Percentiles rank a stretch among this genome's conserved stretches.
phyloP scores from a whole-genome alignment of 2,329 filamentous ascomycete species.

The Ophiosphaerella herpotricha region DNA sequence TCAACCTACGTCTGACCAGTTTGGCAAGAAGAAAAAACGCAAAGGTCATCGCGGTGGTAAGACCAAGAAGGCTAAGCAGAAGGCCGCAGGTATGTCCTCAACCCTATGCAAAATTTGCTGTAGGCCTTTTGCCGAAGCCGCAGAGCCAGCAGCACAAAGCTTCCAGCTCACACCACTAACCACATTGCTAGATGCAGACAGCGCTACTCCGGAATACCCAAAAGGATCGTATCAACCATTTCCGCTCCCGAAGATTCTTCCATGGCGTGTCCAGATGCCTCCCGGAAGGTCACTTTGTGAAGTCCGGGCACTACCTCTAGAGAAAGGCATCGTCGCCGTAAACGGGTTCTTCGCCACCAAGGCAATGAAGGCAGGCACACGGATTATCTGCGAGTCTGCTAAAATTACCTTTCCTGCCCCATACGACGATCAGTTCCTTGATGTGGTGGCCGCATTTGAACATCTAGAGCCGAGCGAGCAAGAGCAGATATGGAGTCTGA shows the following conservation, averaged over 20 bases:
- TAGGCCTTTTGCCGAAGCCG: slow-evolving; percentile 3
- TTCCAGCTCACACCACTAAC: no score
- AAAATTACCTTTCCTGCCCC: slow-evolving; percentile 5
- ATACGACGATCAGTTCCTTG: background rate
- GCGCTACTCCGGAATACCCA: no score
- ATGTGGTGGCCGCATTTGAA: slow-evolving; percentile 5
- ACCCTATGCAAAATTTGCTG: background rate
- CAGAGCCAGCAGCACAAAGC: no score
- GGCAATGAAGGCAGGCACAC: slow-evolving; percentile 12
- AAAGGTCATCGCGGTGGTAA: slow-evolving; percentile 2
- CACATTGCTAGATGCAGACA: no score
- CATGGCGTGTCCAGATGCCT: background rate
- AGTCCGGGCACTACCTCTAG: background rate
- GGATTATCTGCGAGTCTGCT: slow-evolving; percentile 19
- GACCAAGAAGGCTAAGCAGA: background rate
- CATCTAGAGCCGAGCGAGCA: slow-evolving; percentile 8
- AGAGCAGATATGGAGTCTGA: slow-evolving; percentile 4
- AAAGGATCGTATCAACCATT: no score
- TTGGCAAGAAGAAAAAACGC: background rate
- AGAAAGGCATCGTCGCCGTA: background rate
- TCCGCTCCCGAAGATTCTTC: no score
- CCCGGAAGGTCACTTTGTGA: background rate
- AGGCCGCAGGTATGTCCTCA: no score
- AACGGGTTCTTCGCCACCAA: slow-evolving; percentile 15
- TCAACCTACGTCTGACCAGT: background rate